Base-by-base conservation (phyloP, 75 land plant species). In the Sequoiadendron giganteum region DNA sequence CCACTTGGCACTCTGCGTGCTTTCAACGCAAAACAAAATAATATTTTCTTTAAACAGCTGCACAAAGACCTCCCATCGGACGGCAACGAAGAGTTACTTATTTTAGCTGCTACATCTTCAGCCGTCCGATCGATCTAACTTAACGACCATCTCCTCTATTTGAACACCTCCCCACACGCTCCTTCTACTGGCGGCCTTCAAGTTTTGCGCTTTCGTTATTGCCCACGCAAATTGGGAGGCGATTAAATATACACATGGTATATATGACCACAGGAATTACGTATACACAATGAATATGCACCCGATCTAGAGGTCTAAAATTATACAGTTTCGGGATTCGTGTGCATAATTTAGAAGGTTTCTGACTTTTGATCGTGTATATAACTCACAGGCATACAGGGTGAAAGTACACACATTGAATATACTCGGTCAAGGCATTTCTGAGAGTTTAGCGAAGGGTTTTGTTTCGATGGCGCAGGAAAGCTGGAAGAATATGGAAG, bases 401-500 rank as follows among this genome's bases (percentile, higher is more conserved):
- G 28, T 1, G 0, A 30, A 25, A 25, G 70, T 65, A 25, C 28
- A 25, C 70, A 1, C 30, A 28, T 65, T 65, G n/a, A 58, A 58
- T 58, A 58, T 21, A 58, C 25, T 21, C 5, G 0, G 65, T 15
- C 28, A 4, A 28, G 70, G 70, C 8, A 5, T 1, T 1, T 39
- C n/a, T 28, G 28, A 39, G 2, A 40, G 2, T 40, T 79, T 5
- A 21, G 7, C 10, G 16, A 15, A 47, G 52, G 11, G 14, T 47
- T 21, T 82, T 40, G 2, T 40, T 45, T 28, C 11, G 7, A 85
- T 85, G 76, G 93, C 92, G 11, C 90, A 92, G 84, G 93, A 92
- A 39, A 92, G 93, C 68, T 89, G 93, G 86, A 89, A 89, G 61
- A 89, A 48, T n/a, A 93, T 86, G 58, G 86, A 45, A 49, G 93